Conservation (phyloP, 2,329 filamentous ascomycete species). For the Trichoderma aggressivum region DNA sequence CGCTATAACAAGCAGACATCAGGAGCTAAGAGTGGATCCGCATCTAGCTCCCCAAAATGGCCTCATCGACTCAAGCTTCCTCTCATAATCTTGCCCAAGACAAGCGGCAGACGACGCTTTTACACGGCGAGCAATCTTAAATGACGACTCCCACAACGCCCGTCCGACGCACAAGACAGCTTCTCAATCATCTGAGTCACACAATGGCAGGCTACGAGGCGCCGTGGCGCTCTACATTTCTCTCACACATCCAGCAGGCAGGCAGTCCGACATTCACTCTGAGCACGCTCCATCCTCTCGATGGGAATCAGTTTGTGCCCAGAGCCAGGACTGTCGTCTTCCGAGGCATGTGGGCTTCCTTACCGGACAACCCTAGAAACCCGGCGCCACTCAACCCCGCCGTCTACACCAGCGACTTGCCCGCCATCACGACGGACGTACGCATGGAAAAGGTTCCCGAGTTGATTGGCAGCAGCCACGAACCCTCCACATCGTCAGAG, state of each 20-base stretch:
- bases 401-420: constrained; percentile 69
- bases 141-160: constrained; percentile 23
- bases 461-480: constrained; percentile 52
- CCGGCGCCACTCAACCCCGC: constrained; percentile 66
- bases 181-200: constrained; percentile 29
- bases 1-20: not conserved
- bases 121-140: not conserved
- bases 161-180: constrained; percentile 28
- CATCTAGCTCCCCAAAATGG: not conserved
- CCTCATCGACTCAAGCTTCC: not conserved
- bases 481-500: constrained; percentile 19
- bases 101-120: not conserved
- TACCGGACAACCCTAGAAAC: constrained; percentile 72
- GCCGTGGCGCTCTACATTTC: constrained; percentile 53
- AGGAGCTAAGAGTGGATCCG: not conserved
- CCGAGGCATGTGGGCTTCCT: constrained; percentile 75
- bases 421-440: constrained; percentile 81
- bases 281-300: constrained; percentile 45
- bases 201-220: constrained; percentile 37
- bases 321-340: constrained; percentile 78
- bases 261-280: constrained; percentile 49
- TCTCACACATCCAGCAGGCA: constrained; percentile 49
- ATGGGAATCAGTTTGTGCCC: constrained; percentile 44
- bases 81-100: not conserved
- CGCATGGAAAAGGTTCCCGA: constrained; percentile 82